These are phyloP conservation scores for Acanthamoeba lenticulata DNA, from an alignment of 208 protist genomes.

Conservation along the genomic window DNA sequence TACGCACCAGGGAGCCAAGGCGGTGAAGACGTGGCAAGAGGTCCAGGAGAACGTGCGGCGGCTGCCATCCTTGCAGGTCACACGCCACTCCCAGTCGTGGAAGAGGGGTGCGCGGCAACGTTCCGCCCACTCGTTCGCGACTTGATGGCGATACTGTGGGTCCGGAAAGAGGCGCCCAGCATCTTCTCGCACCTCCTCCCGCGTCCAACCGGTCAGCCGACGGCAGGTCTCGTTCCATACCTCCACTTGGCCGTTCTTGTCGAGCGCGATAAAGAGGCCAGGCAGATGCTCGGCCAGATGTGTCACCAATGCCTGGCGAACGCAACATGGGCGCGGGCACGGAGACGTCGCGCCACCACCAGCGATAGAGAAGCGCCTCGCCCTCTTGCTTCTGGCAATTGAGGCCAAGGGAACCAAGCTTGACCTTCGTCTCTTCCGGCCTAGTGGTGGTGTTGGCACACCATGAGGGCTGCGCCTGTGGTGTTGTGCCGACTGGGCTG, in stretches of 20 bases:
- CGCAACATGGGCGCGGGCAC: too few species aligned
- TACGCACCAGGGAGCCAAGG: not conserved
- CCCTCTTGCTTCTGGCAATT: too few species aligned
- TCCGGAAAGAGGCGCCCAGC: not conserved
- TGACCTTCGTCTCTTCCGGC: too few species aligned
- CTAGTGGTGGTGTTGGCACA: too few species aligned
- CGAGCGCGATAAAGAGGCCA: not conserved
- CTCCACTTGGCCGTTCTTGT: not conserved
- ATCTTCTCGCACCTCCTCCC: not conserved
- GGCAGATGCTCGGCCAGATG: not conserved
- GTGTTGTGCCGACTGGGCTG: too few species aligned
- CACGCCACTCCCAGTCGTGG: conserved; percentile 49
- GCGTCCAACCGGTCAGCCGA: not conserved
- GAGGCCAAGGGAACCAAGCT: too few species aligned
- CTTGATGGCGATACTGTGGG: not conserved
- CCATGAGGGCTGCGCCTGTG: too few species aligned
- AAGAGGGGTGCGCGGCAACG: not conserved
- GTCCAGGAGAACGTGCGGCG: not conserved
- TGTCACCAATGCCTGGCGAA: not conserved
- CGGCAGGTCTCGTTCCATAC: not conserved
- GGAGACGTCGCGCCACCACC: too few species aligned
- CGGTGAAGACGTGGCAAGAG: not conserved
- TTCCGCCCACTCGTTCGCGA: not conserved
- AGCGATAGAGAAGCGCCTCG: too few species aligned
- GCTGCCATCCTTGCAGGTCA: not conserved